These are phyloP conservation scores for Immersiella caudata DNA, from an alignment of 495 filamentous ascomycete genomes.

Conservation along the genomic window DNA sequence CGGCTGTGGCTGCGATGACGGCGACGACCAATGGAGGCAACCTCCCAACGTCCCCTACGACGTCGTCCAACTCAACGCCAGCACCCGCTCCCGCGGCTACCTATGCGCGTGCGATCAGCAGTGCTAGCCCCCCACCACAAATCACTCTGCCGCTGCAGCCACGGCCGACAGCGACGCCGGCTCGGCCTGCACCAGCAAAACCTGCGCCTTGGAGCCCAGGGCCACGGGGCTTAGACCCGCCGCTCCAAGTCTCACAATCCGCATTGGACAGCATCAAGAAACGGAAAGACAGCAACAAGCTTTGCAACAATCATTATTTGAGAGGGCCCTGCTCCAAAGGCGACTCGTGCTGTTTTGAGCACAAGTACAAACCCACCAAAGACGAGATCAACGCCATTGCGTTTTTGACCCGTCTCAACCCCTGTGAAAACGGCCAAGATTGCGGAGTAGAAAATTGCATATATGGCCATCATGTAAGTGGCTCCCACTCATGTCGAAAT, in stretches of 20 bases:
- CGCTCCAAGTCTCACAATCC: conserved; percentile 53
- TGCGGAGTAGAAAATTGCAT: conserved; percentile 78
- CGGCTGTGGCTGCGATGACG: conserved; percentile 1
- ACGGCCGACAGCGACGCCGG: conserved; percentile 20
- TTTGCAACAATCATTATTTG: conserved; percentile 86
- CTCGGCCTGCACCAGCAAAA: conserved; percentile 24
- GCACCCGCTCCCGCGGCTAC: conserved; percentile 20
- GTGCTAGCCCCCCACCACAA: conserved; percentile 42
- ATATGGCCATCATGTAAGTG: conserved; percentile 70
- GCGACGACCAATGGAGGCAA: not conserved
- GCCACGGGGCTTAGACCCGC: conserved; percentile 51
- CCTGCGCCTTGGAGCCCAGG: conserved; percentile 53
- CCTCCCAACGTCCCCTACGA: conserved; percentile 18
- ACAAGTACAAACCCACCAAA: conserved; percentile 68
- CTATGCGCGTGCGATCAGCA: conserved; percentile 41
- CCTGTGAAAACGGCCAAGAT: conserved; percentile 71
- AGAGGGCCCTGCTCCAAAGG: conserved; percentile 73
- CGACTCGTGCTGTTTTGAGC: conserved; percentile 73
- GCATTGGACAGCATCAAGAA: conserved; percentile 76
- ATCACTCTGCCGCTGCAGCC: conserved; percentile 39
- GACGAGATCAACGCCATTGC: conserved; percentile 69
- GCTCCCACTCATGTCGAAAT: not conserved
- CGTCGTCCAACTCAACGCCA: conserved; percentile 24
- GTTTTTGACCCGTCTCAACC: conserved; percentile 75
- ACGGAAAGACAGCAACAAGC: conserved; percentile 71